Conservation (phyloP, 495 filamentous ascomycete species). For the Echria macrotheca region DNA sequence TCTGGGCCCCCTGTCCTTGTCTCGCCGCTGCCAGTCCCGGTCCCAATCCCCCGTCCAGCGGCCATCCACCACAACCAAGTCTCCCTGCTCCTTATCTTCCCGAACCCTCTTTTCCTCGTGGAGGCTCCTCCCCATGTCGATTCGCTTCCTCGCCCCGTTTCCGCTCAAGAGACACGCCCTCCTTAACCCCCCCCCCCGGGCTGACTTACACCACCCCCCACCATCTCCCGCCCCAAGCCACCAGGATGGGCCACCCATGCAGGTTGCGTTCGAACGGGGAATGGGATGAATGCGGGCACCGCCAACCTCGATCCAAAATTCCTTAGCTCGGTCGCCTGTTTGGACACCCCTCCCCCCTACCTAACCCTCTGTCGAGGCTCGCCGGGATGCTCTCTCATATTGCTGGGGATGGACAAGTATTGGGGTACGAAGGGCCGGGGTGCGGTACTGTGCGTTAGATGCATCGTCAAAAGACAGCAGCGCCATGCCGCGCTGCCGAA, state of each 20-base stretch:
- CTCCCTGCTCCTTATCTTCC: constrained; percentile 30
- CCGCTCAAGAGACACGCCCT: constrained; percentile 4
- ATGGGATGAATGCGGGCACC: constrained; percentile 14
- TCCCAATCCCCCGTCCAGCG: constrained; percentile 21
- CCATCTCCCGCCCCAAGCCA: constrained; percentile 17
- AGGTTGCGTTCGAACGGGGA: constrained; percentile 20
- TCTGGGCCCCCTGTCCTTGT: constrained; percentile 25
- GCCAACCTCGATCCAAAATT: constrained; percentile 12
- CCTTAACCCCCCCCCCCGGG: not conserved
- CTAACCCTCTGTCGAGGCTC: not conserved
- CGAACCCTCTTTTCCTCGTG: constrained; percentile 37
- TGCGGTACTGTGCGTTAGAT: not conserved
- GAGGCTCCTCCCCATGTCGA: constrained; percentile 24
- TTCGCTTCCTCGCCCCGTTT: constrained; percentile 18
- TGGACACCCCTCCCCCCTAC: not conserved
- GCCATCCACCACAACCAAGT: constrained; percentile 19
- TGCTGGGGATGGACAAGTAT: not conserved
- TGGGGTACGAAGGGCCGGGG: not conserved
- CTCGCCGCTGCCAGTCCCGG: constrained; percentile 28
- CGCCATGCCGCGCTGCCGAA: constrained; percentile 33
- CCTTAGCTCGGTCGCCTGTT: constrained; percentile 13
- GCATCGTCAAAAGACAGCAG: constrained; percentile 13
- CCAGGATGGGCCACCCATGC: constrained; percentile 20
- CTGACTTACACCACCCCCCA: constrained; percentile 13
- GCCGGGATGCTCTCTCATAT: constrained; percentile 10